Conservation (phyloP, 1,139 yeast genomes). For the Taphrina populina region DNA sequence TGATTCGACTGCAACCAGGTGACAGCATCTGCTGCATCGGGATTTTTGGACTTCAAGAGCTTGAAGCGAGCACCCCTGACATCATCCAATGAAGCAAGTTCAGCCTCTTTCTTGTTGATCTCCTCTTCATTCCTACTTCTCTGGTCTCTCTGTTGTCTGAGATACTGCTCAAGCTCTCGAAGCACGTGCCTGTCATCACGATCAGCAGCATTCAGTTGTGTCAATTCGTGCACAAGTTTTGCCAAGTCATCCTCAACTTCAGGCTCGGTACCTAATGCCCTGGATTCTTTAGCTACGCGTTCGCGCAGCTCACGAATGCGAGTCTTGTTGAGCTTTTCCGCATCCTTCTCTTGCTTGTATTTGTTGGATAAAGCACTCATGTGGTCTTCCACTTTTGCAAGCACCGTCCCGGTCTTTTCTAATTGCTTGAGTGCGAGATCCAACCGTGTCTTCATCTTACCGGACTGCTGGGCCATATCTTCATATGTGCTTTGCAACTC, state of each 20-base stretch:
- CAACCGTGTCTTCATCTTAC: constrained; percentile 13
- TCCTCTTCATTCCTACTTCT: constrained; percentile 14
- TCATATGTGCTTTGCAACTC: constrained; percentile 20
- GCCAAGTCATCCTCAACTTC: constrained; percentile 54
- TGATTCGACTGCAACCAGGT: constrained; percentile 46
- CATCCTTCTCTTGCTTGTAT: constrained; percentile 19
- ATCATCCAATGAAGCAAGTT: constrained; percentile 15
- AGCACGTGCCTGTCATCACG: constrained; percentile 40
- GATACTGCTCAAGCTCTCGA: constrained; percentile 44
- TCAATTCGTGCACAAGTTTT: constrained; percentile 53
- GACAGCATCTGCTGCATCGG: constrained; percentile 48
- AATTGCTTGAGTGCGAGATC: constrained; percentile 2
- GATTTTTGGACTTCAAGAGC: constrained; percentile 41
- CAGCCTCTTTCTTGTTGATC: constrained; percentile 16
- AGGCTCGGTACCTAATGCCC: constrained; percentile 47
- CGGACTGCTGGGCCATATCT: constrained; percentile 11
- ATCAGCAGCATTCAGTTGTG: constrained; percentile 47
- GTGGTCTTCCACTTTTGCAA: constrained; percentile 15
- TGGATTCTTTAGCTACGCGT: constrained; percentile 40
- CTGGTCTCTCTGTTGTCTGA: constrained; percentile 38
- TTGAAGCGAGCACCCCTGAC: constrained; percentile 18
- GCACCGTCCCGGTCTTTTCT: background rate
- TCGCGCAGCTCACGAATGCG: constrained; percentile 43
- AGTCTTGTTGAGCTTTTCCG: constrained; percentile 22
- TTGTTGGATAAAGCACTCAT: constrained; percentile 1